Evolutionary conservation across 768 basidiomycete species (phyloP), one percentile per base, ranked within the genome.

Genomic region (Hysterangium stoloniferum): DNA sequence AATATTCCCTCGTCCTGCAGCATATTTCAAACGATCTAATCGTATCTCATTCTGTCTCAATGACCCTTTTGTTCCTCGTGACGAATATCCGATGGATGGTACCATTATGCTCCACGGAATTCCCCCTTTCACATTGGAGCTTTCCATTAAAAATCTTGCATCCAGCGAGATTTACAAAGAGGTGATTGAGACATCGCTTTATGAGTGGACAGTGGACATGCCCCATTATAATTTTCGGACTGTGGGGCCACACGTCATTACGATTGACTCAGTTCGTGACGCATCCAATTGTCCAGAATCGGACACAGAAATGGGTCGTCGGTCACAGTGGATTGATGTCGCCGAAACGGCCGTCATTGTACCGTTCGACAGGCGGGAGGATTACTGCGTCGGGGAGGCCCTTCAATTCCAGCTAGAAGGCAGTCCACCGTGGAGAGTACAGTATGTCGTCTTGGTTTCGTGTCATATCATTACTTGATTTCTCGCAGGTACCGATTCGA

Each of bases 381-480:
- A 98, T 60, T 82, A 86, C 54, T 99, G 96, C 66, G 85, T 89
- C 1, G 95, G 94, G 7, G 92, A 97, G 53, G 73, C 81, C 25
- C 74, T 87, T 7, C 90, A 90, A 56, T 98, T 96, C 74, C 84
- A 94, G 61, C 72, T 99, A 13, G 91, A 96, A 65, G 96, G 96
- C 37, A 86, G 80, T 28, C 86, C 93, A 13, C 92, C 95, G 3
- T 98, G 93, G 92, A 84, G 79, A 3, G 78, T 97, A 46, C 82
- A 82, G 86, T 90, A 58, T 37, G 80, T 62, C 22, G 35, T 29
- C n/a, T 6, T 22, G 22, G 7, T 47, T 53, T 24, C 25, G 41
- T 54, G 25, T n/a, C 6, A 13, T 6, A 22, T 25, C 29, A 42
- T 8, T 36, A 24, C 20, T 25, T 27, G 8, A 20, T 5, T 12